Conservation (phyloP, 2,329 filamentous ascomycete species). For the Macrophomina tecta region DNA sequence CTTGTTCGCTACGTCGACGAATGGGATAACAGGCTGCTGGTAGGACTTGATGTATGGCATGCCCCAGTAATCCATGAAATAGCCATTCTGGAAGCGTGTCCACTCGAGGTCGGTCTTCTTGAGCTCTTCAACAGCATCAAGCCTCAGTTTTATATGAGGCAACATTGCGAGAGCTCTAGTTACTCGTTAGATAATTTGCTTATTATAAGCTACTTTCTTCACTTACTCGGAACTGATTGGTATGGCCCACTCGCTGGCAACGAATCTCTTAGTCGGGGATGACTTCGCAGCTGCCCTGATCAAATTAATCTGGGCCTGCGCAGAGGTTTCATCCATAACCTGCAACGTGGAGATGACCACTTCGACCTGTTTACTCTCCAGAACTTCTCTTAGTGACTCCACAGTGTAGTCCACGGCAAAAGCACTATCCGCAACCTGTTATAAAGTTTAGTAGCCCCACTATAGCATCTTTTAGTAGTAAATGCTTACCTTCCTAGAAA, state of each 20-base stretch:
- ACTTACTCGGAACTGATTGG: not conserved
- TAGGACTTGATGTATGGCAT: constrained; percentile 36
- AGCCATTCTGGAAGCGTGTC: constrained; percentile 36
- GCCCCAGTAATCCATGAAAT: constrained; percentile 42
- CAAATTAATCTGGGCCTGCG: constrained; percentile 49
- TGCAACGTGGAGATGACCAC: constrained; percentile 54
- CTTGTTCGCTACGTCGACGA: constrained; percentile 31
- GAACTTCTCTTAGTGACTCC: constrained; percentile 33
- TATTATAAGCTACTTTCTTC: no score
- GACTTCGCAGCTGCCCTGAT: constrained; percentile 54
- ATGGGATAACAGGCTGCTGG: constrained; percentile 30
- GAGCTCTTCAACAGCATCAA: constrained; percentile 29
- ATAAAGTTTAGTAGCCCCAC: not conserved
- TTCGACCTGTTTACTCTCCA: constrained; percentile 50
- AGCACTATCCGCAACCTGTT: not conserved
- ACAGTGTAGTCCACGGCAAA: constrained; percentile 42
- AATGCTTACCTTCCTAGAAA: constrained; percentile 48
- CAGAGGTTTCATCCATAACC: constrained; percentile 39
- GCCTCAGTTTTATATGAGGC: not conserved
- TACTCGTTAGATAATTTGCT: no score
- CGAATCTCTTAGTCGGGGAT: constrained; percentile 47
- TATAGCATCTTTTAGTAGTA: no score
- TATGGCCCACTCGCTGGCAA: constrained; percentile 52
- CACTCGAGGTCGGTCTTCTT: constrained; percentile 37
- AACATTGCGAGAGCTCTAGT: not conserved